phyloP scores from a whole-genome alignment of 2,329 filamentous ascomycete species.

The Colletotrichum neosansevieriae region DNA sequence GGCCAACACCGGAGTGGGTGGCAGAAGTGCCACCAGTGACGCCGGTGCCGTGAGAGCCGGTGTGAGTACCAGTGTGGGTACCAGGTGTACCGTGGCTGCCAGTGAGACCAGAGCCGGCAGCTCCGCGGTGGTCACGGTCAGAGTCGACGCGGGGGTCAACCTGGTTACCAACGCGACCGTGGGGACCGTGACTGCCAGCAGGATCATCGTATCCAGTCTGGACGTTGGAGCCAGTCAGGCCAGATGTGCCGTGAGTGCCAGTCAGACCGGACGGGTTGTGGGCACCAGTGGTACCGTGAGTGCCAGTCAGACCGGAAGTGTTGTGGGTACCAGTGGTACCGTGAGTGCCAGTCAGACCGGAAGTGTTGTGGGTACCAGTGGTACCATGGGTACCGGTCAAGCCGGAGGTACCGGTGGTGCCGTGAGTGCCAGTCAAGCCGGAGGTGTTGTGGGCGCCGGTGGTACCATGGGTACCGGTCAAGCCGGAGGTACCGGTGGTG shows the following conservation, averaged over 20 bases:
- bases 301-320: slow-evolving; percentile 43
- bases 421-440: neutral
- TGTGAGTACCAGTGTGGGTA: slow-evolving; percentile 42
- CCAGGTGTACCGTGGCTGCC: slow-evolving; percentile 36
- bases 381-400: neutral
- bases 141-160: slow-evolving; percentile 62
- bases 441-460: slow-evolving; percentile 19
- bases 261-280: slow-evolving; percentile 32
- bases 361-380: slow-evolving; percentile 45
- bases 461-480: slow-evolving; percentile 44
- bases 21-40: slow-evolving; percentile 47
- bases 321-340: slow-evolving; percentile 43
- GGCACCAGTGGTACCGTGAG: slow-evolving; percentile 43
- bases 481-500: too few species aligned
- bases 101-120: slow-evolving; percentile 40
- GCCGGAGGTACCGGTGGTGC: slow-evolving; percentile 43
- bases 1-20: slow-evolving; percentile 50
- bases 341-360: neutral
- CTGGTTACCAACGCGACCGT: slow-evolving; percentile 57
- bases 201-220: slow-evolving; percentile 38
- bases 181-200: slow-evolving; percentile 51
- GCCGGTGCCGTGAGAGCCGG: slow-evolving; percentile 35
- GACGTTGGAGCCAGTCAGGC: slow-evolving; percentile 40
- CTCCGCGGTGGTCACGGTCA: slow-evolving; percentile 52
- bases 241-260: slow-evolving; percentile 41